Evolutionary conservation across 805 yeast species (phyloP), one percentile per base, ranked within the genome.

Genomic region (Kodamaea laetipori): DNA sequence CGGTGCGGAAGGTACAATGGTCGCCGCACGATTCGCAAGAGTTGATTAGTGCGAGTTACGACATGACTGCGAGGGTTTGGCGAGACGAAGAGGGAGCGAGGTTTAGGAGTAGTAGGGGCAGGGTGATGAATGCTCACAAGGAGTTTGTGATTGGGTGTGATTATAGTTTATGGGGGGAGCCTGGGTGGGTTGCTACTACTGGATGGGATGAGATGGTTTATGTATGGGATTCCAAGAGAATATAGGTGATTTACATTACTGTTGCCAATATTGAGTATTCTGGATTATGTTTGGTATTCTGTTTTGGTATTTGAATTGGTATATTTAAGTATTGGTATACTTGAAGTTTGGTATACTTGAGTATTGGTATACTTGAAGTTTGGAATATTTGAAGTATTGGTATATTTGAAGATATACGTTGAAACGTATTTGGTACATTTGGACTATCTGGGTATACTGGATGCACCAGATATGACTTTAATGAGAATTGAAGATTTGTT

Each of bases 121-220:
- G 16, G 10, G 74, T 76, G 12, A 87, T 89, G 71, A 71, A 76
- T 16, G 66, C 64, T 41, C 98, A 94, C 66, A 75, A 80, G 21
- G 99, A 92, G 69, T 92, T 92, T 67, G 97, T 86, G 1, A 80
- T 86, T 53, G 97, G 95, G 12, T 85, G 90, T 50, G 98, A 94
- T 67, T 94, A 96, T 86, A 84, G 95, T 51, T 64, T 94, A 40
- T 92, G 97, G 97, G 99, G 98, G 2, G 83, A 82, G 53, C 95
- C 94, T 1, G 97, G 97, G 1, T 90, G 94, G 90, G 90, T 85
- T 12, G 95, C 94, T 7, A 83, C 96, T 11, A 84, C 90, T 0
- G 97, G 96, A 1, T 92, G 97, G 96, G 99, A 92, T 67, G 96
- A 92, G 58, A 89, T 88, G 85, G 83, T 90, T 5, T 84, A 85